Percentiles rank a stretch among this genome's conserved stretches.
phyloP scores from a whole-genome alignment of 805 yeast species.

The Candida cerambycidarum region DNA sequence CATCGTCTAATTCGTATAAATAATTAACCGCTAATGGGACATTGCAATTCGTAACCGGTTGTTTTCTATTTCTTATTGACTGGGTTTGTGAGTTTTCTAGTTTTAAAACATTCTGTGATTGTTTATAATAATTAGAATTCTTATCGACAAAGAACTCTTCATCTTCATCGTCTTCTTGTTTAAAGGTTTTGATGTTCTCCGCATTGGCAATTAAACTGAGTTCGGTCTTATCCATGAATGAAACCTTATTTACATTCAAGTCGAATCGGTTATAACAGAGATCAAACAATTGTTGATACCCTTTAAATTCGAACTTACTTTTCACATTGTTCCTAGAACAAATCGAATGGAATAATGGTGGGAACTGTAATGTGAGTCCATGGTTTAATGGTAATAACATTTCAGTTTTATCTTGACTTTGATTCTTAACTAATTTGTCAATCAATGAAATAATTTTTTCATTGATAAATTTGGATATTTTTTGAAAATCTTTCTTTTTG shows the following conservation, averaged over 20 bases:
- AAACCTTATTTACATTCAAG: constrained; percentile 3
- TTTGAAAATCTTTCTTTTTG: constrained; percentile 22
- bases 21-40: constrained; percentile 10
- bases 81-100: no score
- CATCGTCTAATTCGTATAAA: constrained; percentile 10
- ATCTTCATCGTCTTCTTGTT: constrained; percentile 7
- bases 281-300: constrained; percentile 6
- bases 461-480: constrained; percentile 26
- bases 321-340: constrained; percentile 2
- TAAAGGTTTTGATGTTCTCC: background rate
- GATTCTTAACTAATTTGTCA: constrained; percentile 12
- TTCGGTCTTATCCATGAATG: background rate
- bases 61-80: constrained; percentile 2
- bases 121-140: constrained; percentile 12
- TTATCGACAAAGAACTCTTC: constrained; percentile 12
- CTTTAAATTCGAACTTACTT: constrained; percentile 2
- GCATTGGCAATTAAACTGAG: no score
- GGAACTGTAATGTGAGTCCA: constrained; percentile 12
- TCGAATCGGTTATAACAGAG: constrained; percentile 9
- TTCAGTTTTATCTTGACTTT: constrained; percentile 5
- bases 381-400: constrained; percentile 12
- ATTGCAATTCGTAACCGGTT: constrained; percentile 12
- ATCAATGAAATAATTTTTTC: constrained; percentile 22
- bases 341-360: constrained; percentile 10
- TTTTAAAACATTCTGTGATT: constrained; percentile 2